These are phyloP conservation scores for Cercospora sp. DNA, from an alignment of 2,329 filamentous ascomycete genomes.

Conservation along the genomic window DNA sequence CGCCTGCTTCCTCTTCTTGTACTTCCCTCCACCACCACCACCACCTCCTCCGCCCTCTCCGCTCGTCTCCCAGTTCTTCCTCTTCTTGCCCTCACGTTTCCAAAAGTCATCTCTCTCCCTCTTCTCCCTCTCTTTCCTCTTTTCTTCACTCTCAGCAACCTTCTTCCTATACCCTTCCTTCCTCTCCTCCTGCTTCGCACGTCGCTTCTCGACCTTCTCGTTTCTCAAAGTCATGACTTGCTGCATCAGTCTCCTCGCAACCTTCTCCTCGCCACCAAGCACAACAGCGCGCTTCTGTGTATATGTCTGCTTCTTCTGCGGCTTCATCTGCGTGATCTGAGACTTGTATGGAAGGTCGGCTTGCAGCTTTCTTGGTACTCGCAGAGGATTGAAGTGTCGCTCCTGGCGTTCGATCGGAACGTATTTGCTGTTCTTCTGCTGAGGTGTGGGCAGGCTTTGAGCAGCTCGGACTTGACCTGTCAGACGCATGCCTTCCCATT, in stretches of 20 bases:
- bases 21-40: constrained; percentile 28
- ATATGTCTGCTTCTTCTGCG: constrained; percentile 80
- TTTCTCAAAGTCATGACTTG: constrained; percentile 88
- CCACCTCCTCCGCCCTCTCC: constrained; percentile 47
- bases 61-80: constrained; percentile 58
- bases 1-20: constrained; percentile 35
- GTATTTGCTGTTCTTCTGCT: constrained; percentile 83
- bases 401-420: constrained; percentile 57
- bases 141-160: constrained; percentile 78
- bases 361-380: constrained; percentile 76
- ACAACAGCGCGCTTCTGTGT: constrained; percentile 95
- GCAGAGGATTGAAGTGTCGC: constrained; percentile 60
- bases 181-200: constrained; percentile 84
- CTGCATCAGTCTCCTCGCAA: constrained; percentile 83
- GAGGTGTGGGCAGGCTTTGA: constrained; percentile 71
- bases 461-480: constrained; percentile 87
- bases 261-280: constrained; percentile 77
- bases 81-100: constrained; percentile 83
- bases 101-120: constrained; percentile 90
- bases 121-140: constrained; percentile 83
- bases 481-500: constrained; percentile 88
- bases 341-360: constrained; percentile 88
- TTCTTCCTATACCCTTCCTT: constrained; percentile 78
- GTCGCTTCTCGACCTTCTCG: constrained; percentile 82
- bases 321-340: constrained; percentile 79